Evolutionary conservation across 371 early-diverging fungal genomes (phyloP).

Genomic region (Blastocladiella emersonii): DNA sequence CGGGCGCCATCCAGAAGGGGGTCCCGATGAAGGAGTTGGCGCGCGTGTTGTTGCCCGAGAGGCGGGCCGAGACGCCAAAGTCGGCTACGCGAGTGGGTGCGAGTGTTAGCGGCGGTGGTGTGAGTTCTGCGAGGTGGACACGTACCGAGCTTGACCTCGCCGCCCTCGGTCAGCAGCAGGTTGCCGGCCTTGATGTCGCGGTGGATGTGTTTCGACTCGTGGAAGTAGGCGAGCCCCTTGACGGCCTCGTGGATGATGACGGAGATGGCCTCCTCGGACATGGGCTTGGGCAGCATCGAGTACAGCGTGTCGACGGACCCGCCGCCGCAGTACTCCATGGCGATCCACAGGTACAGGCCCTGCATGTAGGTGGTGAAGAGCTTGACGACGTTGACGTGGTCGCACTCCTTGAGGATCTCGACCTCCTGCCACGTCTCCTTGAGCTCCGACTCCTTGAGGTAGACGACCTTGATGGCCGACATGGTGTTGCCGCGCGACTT

Average conservation of each 20-base stretch:
- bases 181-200: conserved; percentile 68
- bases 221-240: conserved; percentile 40
- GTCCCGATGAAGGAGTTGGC: conserved; percentile 40
- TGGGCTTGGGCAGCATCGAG: conserved; percentile 19
- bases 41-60: neutral
- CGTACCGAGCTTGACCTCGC: conserved; percentile 39
- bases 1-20: conserved; percentile 43
- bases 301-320: conserved; percentile 13
- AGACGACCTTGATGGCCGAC: conserved; percentile 42
- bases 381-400: conserved; percentile 27
- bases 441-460: conserved; percentile 42
- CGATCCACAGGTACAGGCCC: conserved; percentile 21
- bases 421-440: conserved; percentile 42
- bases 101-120: neutral
- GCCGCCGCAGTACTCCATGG: conserved; percentile 42
- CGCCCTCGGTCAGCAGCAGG: conserved; percentile 42
- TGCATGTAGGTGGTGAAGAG: conserved; percentile 10
- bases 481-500: conserved; percentile 20
- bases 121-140: neutral
- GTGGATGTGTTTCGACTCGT: conserved; percentile 45
- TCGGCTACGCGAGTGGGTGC: conserved; percentile 15
- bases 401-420: conserved; percentile 37
- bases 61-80: conserved; percentile 41
- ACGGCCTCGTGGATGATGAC: conserved; percentile 34
- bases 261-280: conserved; percentile 35